Evolutionary conservation across 2,329 filamentous ascomycete species (phyloP), one percentile per base, ranked within the genome.

Genomic region (Aureobasidium sp.): DNA sequence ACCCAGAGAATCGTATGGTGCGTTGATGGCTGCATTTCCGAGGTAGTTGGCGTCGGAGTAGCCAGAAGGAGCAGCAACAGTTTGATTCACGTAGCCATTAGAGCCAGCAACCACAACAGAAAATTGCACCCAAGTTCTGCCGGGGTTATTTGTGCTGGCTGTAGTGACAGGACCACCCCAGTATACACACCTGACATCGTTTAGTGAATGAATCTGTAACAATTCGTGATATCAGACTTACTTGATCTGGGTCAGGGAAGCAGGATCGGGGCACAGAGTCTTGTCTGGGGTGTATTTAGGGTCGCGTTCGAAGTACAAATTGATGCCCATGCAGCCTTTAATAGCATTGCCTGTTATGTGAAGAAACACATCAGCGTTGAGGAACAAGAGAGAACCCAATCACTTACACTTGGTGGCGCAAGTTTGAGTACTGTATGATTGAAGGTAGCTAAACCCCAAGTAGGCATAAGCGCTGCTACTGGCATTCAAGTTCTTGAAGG

Each of bases 211-310:
- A 27, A 2, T 13, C 4, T 44, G 13, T 4, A 6, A 4, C 6
- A 13, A 4, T 5, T 11, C 13, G 41, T 14, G 11, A 13, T 44
- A 75, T 32, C 70, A 64, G 1, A 69, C 67, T 64, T 74, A 76
- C 62, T 73, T 72, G 62, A 65, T 63, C 36, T 69, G 70, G n/a
- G 70, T 72, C 27, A 69, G 64, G 21, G 69, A 70, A 3, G 68
- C 16, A 29, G 75, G 75, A 45, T 76, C 70, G 9, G 67, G 61
- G 66, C 75, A 76, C n/a, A 8, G 8, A 10, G 53, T 61, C 36
- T 61, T 68, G 34, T 62, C 68, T 5, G 74, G 71, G 44, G 68
- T 64, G n/a, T 72, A 16, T 4, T 65, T 67, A 13, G 65, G 65
- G 58, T 66, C 61, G n/a, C 64, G 44, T 41, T 66, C 64, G 32